Base-by-base conservation (phyloP, 495 filamentous ascomycete species). In the Bryoglossum gracile region DNA sequence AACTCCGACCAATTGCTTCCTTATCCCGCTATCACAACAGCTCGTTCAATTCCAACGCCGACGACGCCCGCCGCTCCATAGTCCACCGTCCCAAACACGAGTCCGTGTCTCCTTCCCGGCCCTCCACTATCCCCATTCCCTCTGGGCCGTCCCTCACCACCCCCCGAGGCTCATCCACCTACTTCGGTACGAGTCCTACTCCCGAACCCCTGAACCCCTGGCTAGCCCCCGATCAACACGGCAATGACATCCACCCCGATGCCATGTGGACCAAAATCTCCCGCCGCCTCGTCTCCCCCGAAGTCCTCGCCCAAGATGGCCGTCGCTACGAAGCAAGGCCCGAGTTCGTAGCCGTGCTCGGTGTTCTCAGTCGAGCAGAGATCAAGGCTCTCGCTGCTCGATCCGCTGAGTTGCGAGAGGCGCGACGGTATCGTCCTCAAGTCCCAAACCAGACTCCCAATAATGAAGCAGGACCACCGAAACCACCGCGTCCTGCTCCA, bases 221-320 rank as follows among this genome's bases (percentile, higher is more conserved):
- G 5, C 55, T 77, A 0, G 72, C 65, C 1, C 75, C 74, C 1
- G 78, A 81, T 46, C 65, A 68, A 28, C 60, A 66, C 11, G 77
- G 76, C 11, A 70, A 74, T 26, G 78, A 77, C 26, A 85, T 87
- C 25, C 80, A 81, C 0, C 65, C 76, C 3, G 75, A 81, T 34
- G 83, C 82, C 0, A 78, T 76, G 21, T 87, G 83, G 83, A 87
- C 83, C 14, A 81, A 77, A 60, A 83, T 87, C 53, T 72, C 76
- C 35, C 75, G 83, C 25, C 61, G 68, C 3, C 65, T 84, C 0
- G 78, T 87, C 22, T 84, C 82, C 14, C 80, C 82, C 3, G 78
- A 82, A 48, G 80, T 83, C 0, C 63, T 87, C 1, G 74, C 79
- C 49, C 71, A 77, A 47, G 81, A 75, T 21, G 72, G 79, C 8